A percentile compares a stretch with the other conserved stretches of the same genome.
phyloP scores from a whole-genome alignment of 345 rosid genomes.

The Euphorbia lathyris region DNA sequence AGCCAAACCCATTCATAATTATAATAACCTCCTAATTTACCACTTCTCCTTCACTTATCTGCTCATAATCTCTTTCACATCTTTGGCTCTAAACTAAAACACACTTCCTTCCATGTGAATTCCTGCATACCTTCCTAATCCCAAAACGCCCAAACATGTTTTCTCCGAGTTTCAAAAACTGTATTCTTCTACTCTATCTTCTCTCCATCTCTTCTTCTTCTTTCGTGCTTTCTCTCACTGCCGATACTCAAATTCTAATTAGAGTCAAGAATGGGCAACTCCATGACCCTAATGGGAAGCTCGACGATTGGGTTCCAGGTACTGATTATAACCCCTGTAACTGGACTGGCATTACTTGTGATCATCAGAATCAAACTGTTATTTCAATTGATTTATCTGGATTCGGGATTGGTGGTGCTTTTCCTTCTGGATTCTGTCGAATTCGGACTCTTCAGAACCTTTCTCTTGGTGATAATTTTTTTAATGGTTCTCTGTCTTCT shows the following conservation, averaged over 20 bases:
- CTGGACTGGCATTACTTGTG: conserved; percentile 68
- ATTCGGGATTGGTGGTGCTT: conserved; percentile 41
- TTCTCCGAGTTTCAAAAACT: not conserved
- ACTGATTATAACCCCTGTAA: conserved; percentile 46
- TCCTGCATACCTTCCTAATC: not conserved
- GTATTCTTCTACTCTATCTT: not conserved
- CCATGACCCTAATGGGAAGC: conserved; percentile 40
- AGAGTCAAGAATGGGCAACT: conserved; percentile 42
- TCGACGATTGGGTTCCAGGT: conserved; percentile 47
- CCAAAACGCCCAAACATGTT: conserved; percentile 13
- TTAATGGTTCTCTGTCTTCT: conserved; percentile 44
- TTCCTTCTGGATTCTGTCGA: conserved; percentile 59
- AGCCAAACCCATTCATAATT: not conserved
- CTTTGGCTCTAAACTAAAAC: not conserved
- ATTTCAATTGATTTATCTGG: conserved; percentile 46
- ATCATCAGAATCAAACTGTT: conserved; percentile 31
- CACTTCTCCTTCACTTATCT: too few relatives aligned
- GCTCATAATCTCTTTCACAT: not conserved
- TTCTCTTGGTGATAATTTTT: conserved; percentile 32
- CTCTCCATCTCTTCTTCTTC: conserved; percentile 3
- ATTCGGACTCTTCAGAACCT: conserved; percentile 52
- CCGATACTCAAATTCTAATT: conserved; percentile 50
- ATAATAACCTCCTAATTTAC: conserved; percentile 1
- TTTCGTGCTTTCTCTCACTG: conserved; percentile 29
- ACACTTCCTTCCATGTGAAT: conserved; percentile 23